These are phyloP conservation scores for Gossypium davidsonii DNA, from an alignment of 441 rosid genomes.

Conservation along the genomic window DNA sequence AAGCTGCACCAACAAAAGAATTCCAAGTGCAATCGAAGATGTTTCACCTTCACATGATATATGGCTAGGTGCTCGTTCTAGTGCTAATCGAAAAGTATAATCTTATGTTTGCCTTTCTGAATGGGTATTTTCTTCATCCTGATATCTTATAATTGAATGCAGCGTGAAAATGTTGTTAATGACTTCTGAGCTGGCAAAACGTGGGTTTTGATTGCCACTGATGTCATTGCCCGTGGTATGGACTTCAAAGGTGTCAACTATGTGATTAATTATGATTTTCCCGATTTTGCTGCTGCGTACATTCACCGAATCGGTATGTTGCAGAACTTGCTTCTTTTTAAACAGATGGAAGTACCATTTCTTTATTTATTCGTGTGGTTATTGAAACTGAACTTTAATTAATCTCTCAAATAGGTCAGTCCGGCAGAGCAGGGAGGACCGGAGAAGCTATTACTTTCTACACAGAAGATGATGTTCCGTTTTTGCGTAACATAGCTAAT, in stretches of 20 bases:
- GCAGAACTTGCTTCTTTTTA: not conserved
- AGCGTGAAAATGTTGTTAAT: constrained; percentile 80
- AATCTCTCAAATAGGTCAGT: constrained; percentile 46
- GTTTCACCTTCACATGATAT: not conserved
- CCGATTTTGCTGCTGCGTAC: constrained; percentile 83
- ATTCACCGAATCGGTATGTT: constrained; percentile 85
- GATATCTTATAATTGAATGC: constrained; percentile 16
- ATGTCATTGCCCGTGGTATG: constrained; percentile 93
- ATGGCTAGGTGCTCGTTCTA: not conserved
- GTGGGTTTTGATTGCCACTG: constrained; percentile 98
- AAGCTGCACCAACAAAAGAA: not conserved
- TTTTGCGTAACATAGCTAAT: constrained; percentile 73
- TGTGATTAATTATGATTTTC: constrained; percentile 88
- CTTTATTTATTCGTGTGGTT: not conserved
- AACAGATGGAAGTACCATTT: not conserved
- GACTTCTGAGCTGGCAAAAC: constrained; percentile 78
- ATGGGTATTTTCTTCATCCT: constrained; percentile 3
- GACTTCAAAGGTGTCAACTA: constrained; percentile 94
- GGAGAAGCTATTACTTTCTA: constrained; percentile 88
- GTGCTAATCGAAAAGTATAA: not conserved
- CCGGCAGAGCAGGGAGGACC: constrained; percentile 87
- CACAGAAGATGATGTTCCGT: constrained; percentile 73
- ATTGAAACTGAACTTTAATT: constrained; percentile 8
- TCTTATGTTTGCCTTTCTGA: not conserved
- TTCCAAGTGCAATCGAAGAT: not conserved